Base-by-base conservation (phyloP, 2,329 filamentous ascomycete genomes). In the Neonectria coccinea region DNA sequence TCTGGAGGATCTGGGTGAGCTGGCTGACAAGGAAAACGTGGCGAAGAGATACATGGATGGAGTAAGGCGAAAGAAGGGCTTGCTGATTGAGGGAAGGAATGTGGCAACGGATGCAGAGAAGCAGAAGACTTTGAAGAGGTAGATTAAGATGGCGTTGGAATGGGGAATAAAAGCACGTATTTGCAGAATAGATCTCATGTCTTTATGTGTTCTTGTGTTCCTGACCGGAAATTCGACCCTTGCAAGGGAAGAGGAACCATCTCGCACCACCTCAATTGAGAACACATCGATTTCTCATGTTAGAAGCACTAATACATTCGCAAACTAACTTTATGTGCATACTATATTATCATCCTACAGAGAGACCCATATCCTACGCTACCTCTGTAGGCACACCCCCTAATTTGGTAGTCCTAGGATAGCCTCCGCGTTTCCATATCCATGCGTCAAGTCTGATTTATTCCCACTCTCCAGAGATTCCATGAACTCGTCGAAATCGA, bases 31-130 rank as follows among this genome's bases (percentile, higher is more conserved):
- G 75, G 96, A 98, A 84, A 98, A 97, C 80, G 92, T 98, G 55
- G 96, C 96, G 25, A 97, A 97, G 87, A 83, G 92, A 76, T 98
- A 98, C 83, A 94, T 99, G 87, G 96, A 99, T 81, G 84, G 87
- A 41, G 95, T 99, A 44, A 85, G 96, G 75, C 86, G 85, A 76
- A 86, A 94, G 79, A 99, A 99, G 87, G 96, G 96, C 0, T 75
- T 99, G 79, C 81, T 97, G 71, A 91, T 99, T 3, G 89, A 91
- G 82, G 92, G 92, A 2, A 88, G 91, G 70, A 85, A 91, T 72
- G 86, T 93, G 70, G 91, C 93, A 44, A 91, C 89, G 66, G 92
- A 96, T 83, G 96, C 94, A 1, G 94, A 97, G 87, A 99, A 99
- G 87, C 95, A 90, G 78, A 90, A 89, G 83, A 90, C 87, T 6